Percentiles rank a stretch among this genome's conserved stretches.
phyloP scores from a whole-genome alignment of 305 asterid genomes.

The Solanum hybrid region DNA sequence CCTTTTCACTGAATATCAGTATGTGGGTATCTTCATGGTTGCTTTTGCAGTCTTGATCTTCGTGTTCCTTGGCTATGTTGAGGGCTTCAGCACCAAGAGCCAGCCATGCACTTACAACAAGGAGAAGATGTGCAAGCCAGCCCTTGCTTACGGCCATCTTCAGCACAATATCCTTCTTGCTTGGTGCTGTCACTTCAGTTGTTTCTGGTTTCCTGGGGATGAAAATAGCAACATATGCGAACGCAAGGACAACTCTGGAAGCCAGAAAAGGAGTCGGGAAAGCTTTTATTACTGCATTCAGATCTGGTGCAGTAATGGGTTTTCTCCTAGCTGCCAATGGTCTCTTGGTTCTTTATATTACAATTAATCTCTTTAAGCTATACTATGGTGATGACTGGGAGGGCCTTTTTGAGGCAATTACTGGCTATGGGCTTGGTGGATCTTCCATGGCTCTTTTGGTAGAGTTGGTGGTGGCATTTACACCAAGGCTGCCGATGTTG shows the following conservation, averaged over 20 bases:
- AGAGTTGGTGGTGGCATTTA: constrained; percentile 89
- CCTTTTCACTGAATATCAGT: constrained; percentile 56
- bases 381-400: constrained; percentile 89
- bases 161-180: constrained; percentile 65
- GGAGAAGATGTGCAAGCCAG: constrained; percentile 61
- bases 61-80: constrained; percentile 71
- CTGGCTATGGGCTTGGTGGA: constrained; percentile 88
- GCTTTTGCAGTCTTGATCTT: constrained; percentile 73
- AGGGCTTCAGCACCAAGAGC: constrained; percentile 63
- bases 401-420: constrained; percentile 76
- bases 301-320: constrained; percentile 91
- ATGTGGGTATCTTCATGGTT: constrained; percentile 73
- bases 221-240: constrained; percentile 83
- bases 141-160: constrained; percentile 70
- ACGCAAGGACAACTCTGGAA: constrained; percentile 76
- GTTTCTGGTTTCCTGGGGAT: constrained; percentile 80
- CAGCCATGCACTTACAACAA: constrained; percentile 54
- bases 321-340: constrained; percentile 84
- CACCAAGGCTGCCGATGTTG: constrained; percentile 87
- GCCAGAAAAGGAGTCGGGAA: constrained; percentile 83
- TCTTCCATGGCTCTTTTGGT: constrained; percentile 67
- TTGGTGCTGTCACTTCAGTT: constrained; percentile 72
- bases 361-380: constrained; percentile 64
- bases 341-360: constrained; percentile 52
- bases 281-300: constrained; percentile 64